A percentile compares a stretch with the other conserved stretches of the same genome.
Evolutionary conservation across 768 basidiomycete species (phyloP).

Genomic region (Phylloporus sp.): DNA sequence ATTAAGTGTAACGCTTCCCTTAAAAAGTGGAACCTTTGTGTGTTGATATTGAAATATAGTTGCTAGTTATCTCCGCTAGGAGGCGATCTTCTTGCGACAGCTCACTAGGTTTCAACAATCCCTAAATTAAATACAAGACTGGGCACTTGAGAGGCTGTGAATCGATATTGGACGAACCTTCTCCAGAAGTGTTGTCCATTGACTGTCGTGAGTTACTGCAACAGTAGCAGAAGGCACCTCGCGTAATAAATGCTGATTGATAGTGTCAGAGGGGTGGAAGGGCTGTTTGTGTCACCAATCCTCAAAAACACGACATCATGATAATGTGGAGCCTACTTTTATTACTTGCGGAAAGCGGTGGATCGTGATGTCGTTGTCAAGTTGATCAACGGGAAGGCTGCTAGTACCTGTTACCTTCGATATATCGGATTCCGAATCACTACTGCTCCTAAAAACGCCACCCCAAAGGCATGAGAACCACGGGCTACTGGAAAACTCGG

Average conservation of each 20-base stretch:
- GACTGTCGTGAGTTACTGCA: slow-evolving; percentile 4
- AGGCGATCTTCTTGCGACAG: background rate
- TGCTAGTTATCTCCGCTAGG: background rate
- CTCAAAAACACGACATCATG: background rate
- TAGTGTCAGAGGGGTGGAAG: slow-evolving; percentile 15
- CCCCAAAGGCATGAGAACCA: background rate
- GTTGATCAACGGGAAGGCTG: background rate
- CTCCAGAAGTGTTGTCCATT: slow-evolving; percentile 2
- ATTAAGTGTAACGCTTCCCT: background rate
- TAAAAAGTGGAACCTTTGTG: background rate
- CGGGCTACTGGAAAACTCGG: background rate
- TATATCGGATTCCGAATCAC: background rate
- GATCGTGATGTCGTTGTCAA: slow-evolving; percentile 1
- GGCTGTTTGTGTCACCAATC: background rate
- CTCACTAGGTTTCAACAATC: background rate
- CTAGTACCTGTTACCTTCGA: background rate
- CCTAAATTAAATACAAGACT: background rate
- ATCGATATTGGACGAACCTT: background rate
- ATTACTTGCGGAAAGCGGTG: background rate
- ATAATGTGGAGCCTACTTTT: background rate
- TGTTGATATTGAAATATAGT: background rate
- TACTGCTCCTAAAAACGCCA: background rate
- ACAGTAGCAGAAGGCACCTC: slow-evolving; percentile 4
- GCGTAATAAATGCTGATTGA: slow-evolving; percentile 4
- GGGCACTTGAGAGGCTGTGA: background rate